Evolutionary conservation across 2,329 filamentous ascomycete species (phyloP).

Genomic region (Neodidymelliopsis sp.): DNA sequence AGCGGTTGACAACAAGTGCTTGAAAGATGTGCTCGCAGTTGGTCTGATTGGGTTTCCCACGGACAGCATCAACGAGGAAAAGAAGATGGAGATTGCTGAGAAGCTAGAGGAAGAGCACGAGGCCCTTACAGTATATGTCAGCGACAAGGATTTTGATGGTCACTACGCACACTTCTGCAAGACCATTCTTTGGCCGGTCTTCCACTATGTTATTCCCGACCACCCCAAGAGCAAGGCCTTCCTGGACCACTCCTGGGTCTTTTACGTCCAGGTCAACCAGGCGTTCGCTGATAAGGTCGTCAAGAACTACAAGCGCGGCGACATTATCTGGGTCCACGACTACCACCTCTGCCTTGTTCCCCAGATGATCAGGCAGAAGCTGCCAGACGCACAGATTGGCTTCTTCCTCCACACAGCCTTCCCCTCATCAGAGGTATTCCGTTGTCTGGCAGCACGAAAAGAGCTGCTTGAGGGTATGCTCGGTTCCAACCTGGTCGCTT

Average conservation of each 20-base stretch:
- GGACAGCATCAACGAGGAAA: conserved; percentile 77
- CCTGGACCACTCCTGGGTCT: conserved; percentile 95
- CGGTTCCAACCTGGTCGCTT: conserved; percentile 89
- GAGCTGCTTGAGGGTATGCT: conserved; percentile 91
- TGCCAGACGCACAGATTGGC: conserved; percentile 92
- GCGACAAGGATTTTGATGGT: conserved; percentile 90
- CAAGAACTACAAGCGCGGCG: conserved; percentile 90
- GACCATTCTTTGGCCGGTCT: conserved; percentile 95
- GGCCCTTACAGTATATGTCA: conserved; percentile 83
- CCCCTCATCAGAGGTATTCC: conserved; percentile 94
- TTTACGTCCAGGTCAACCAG: conserved; percentile 91
- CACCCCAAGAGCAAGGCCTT: conserved; percentile 98
- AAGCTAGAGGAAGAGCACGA: conserved; percentile 81
- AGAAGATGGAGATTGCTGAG: conserved; percentile 84
- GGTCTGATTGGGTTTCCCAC: conserved; percentile 94
- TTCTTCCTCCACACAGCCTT: conserved; percentile 97
- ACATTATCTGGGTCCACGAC: conserved; percentile 94
- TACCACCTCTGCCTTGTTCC: conserved; percentile 93
- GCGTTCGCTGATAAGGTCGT: conserved; percentile 91
- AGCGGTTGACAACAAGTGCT: conserved; percentile 71
- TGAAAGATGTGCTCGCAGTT: conserved; percentile 85
- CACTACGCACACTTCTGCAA: conserved; percentile 98
- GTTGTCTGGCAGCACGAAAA: conserved; percentile 85
- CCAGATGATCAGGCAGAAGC: conserved; percentile 84
- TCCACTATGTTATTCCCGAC: conserved; percentile 97